Evolutionary conservation across 2,329 filamentous ascomycete genomes (phyloP).

Genomic region (Fusarium denticulatum): DNA sequence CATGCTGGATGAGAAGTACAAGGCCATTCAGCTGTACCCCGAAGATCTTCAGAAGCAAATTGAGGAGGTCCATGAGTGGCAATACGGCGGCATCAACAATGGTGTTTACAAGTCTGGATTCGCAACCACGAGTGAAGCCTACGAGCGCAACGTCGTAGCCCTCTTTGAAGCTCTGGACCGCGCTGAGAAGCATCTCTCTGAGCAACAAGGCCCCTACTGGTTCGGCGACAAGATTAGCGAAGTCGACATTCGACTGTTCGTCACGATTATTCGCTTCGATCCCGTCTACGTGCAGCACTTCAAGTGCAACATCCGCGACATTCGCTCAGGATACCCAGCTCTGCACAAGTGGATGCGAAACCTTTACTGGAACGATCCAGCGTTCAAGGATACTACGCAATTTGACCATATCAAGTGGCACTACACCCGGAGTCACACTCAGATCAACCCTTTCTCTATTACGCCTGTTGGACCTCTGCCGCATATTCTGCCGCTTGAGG

Average conservation of each 20-base stretch:
- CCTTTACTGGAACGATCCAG: slow-evolving; percentile 84
- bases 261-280: slow-evolving; percentile 79
- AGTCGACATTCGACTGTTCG: slow-evolving; percentile 80
- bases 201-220: slow-evolving; percentile 70
- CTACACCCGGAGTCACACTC: slow-evolving; percentile 68
- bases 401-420: slow-evolving; percentile 95
- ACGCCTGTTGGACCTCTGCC: slow-evolving; percentile 87
- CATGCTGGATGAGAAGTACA: slow-evolving; percentile 68
- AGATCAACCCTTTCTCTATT: slow-evolving; percentile 77
- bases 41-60: slow-evolving; percentile 71
- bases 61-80: slow-evolving; percentile 83
- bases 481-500: slow-evolving; percentile 78
- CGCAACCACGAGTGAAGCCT: slow-evolving; percentile 83
- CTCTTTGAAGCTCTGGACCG: slow-evolving; percentile 83
- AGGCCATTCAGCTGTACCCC: slow-evolving; percentile 74
- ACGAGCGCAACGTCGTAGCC: slow-evolving; percentile 75
- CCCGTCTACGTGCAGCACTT: slow-evolving; percentile 88
- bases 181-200: slow-evolving; percentile 74
- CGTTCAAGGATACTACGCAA: slow-evolving; percentile 85
- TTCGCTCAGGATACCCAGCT: slow-evolving; percentile 82
- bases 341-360: slow-evolving; percentile 84
- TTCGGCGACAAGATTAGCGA: slow-evolving; percentile 83
- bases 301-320: slow-evolving; percentile 87
- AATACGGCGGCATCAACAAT: slow-evolving; percentile 78
- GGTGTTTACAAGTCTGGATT: slow-evolving; percentile 83